phyloP scores from a whole-genome alignment of 2,329 filamentous ascomycete genomes.

The Tolypocladium endophyticum region DNA sequence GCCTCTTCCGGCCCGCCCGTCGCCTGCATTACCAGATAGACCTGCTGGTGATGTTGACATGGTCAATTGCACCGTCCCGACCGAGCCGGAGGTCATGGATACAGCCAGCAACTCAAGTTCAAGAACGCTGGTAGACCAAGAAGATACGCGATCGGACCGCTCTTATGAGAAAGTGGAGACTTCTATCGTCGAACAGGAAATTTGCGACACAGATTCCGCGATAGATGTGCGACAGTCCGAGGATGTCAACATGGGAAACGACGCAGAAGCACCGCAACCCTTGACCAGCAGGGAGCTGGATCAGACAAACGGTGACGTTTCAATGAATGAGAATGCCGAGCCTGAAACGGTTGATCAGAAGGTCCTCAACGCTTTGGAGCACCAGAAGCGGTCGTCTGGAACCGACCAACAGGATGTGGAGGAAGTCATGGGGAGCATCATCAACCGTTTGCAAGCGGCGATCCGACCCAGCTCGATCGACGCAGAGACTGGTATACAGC shows the following conservation, averaged over 20 bases:
- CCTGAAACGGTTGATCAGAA: constrained; percentile 32
- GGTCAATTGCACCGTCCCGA: constrained; percentile 20
- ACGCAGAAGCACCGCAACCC: background rate
- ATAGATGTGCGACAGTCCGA: constrained; percentile 2
- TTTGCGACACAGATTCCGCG: constrained; percentile 9
- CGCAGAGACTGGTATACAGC: constrained; percentile 58
- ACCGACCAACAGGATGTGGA: constrained; percentile 86
- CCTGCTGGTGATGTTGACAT: constrained; percentile 22
- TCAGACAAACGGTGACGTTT: constrained; percentile 9
- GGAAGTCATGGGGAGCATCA: constrained; percentile 87
- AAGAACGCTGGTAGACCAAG: constrained; percentile 38
- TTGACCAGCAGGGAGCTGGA: background rate
- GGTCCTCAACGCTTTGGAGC: constrained; percentile 33
- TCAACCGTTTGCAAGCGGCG: constrained; percentile 83
- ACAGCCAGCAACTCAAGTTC: constrained; percentile 38
- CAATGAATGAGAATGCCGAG: constrained; percentile 20
- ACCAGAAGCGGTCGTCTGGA: constrained; percentile 35
- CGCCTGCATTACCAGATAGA: constrained; percentile 23
- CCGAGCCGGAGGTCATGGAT: constrained; percentile 20
- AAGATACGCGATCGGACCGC: constrained; percentile 24
- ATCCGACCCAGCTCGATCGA: constrained; percentile 61
- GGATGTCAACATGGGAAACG: constrained; percentile 2
- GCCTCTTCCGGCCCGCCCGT: constrained; percentile 38
- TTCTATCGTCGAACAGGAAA: constrained; percentile 4
- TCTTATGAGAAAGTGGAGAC: constrained; percentile 23